Conservation (phyloP, 2,329 filamentous ascomycete genomes). For the Akanthomyces dipterigenus region DNA sequence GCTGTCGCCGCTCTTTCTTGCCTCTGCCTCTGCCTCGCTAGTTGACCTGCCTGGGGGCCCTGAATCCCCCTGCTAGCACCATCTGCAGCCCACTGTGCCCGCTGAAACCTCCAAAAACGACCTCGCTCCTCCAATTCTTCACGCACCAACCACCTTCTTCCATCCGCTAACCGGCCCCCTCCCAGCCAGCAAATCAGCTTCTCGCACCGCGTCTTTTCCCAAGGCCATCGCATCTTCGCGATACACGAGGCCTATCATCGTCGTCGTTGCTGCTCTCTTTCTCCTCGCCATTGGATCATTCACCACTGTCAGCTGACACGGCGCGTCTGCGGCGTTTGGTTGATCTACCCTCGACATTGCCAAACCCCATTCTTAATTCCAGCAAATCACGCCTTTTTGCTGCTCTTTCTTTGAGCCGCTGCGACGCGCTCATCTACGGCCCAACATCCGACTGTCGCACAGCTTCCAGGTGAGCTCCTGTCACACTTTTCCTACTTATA, state of each 20-base stretch:
- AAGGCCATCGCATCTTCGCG: slow-evolving; percentile 28
- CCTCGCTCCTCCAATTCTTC: slow-evolving; percentile 4
- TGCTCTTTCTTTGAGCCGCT: slow-evolving; percentile 1
- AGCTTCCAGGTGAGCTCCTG: slow-evolving; percentile 6
- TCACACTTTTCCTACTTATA: not conserved
- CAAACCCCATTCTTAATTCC: not conserved
- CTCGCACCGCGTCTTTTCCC: slow-evolving; percentile 12
- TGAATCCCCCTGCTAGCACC: slow-evolving; percentile 7
- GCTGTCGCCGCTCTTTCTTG: no score
- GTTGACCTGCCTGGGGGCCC: not conserved
- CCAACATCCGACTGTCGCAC: slow-evolving; percentile 10
- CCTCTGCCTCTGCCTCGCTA: no score
- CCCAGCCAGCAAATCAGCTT: slow-evolving; percentile 13
- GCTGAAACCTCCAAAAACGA: slow-evolving; percentile 11
- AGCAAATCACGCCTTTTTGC: slow-evolving; percentile 9
- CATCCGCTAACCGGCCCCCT: slow-evolving; percentile 13
- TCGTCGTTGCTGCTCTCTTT: slow-evolving; percentile 30
- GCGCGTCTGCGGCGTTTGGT: slow-evolving; percentile 26
- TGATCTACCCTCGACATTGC: slow-evolving; percentile 19
- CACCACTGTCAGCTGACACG: slow-evolving; percentile 45
- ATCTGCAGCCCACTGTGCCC: slow-evolving; percentile 10
- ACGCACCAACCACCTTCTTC: slow-evolving; percentile 13
- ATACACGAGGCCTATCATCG: slow-evolving; percentile 46
- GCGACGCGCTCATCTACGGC: slow-evolving; percentile 8
- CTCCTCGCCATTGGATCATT: slow-evolving; percentile 40